Percentiles rank a stretch among this genome's conserved stretches.
Evolutionary conservation across 345 rosid genomes (phyloP).

Genomic region (Litchi chinensis): DNA sequence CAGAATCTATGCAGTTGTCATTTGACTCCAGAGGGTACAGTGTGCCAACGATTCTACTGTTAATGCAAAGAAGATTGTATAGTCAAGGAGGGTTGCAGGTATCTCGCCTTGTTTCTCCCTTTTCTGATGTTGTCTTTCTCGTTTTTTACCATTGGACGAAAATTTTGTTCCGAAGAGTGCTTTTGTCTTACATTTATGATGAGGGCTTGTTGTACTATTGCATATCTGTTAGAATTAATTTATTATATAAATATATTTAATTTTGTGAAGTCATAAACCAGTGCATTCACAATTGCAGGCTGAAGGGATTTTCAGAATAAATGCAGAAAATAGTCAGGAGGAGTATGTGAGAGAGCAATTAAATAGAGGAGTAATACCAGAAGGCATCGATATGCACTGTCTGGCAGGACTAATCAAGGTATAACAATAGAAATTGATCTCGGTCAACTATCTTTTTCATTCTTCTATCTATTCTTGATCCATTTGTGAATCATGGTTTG

Average conservation of each 20-base stretch:
- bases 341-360: slow-evolving; percentile 84
- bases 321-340: slow-evolving; percentile 89
- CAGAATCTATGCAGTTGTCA: slow-evolving; percentile 97
- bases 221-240: slow-evolving; percentile 7
- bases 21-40: slow-evolving; percentile 88
- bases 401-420: slow-evolving; percentile 98
- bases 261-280: slow-evolving; percentile 1
- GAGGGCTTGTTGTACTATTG: slow-evolving; percentile 2
- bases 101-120: slow-evolving; percentile 7
- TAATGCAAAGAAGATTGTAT: slow-evolving; percentile 81
- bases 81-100: slow-evolving; percentile 84
- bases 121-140: background rate
- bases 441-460: slow-evolving; percentile 9
- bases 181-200: background rate
- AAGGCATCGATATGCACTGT: slow-evolving; percentile 83
- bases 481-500: background rate
- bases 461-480: background rate
- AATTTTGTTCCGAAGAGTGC: background rate
- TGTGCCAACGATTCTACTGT: slow-evolving; percentile 83
- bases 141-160: background rate
- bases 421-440: slow-evolving; percentile 2
- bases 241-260: background rate
- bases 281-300: slow-evolving; percentile 57
- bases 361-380: slow-evolving; percentile 76
- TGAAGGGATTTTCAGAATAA: slow-evolving; percentile 95